Percentiles rank a stretch among this genome's conserved stretches.
phyloP scores from a whole-genome alignment of 2,329 filamentous ascomycete species.

The Colletotrichum lindemuthianum region DNA sequence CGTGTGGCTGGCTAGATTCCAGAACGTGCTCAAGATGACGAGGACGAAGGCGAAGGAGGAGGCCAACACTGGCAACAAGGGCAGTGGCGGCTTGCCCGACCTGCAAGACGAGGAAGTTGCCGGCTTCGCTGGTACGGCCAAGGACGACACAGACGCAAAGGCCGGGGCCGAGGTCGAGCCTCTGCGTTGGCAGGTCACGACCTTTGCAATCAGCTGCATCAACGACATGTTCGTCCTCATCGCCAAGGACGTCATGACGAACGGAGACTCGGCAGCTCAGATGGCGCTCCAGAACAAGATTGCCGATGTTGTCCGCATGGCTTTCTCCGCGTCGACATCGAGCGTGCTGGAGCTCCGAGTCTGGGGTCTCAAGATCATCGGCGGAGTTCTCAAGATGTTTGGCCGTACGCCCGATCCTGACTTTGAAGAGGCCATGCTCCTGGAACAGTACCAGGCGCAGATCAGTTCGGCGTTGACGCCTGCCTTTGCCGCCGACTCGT shows the following conservation, averaged over 20 bases:
- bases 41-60: slow-evolving; percentile 72
- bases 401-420: slow-evolving; percentile 95
- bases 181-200: slow-evolving; percentile 93
- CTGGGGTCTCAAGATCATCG: slow-evolving; percentile 92
- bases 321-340: slow-evolving; percentile 96
- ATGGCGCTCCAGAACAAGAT: slow-evolving; percentile 82
- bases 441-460: slow-evolving; percentile 98
- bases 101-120: slow-evolving; percentile 96
- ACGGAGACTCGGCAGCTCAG: slow-evolving; percentile 82
- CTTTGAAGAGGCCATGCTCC: slow-evolving; percentile 93
- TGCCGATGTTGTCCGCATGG: slow-evolving; percentile 94
- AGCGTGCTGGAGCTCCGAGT: slow-evolving; percentile 90
- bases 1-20: slow-evolving; percentile 89
- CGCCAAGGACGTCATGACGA: slow-evolving; percentile 79
- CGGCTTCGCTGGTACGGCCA: slow-evolving; percentile 79
- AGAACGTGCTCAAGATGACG: slow-evolving; percentile 89
- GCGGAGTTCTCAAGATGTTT: slow-evolving; percentile 94
- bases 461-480: slow-evolving; percentile 97
- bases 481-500: slow-evolving; percentile 95
- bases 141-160: slow-evolving; percentile 60
- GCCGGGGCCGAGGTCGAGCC: slow-evolving; percentile 79
- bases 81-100: slow-evolving; percentile 71
- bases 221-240: slow-evolving; percentile 84
- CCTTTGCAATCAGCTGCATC: slow-evolving; percentile 91
- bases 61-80: slow-evolving; percentile 52